A percentile compares a stretch with the other conserved stretches of the same genome.
Evolutionary conservation across 192 early-diverging fungal genomes (phyloP).

Genomic region (Lunasporangiospora selenospora): DNA sequence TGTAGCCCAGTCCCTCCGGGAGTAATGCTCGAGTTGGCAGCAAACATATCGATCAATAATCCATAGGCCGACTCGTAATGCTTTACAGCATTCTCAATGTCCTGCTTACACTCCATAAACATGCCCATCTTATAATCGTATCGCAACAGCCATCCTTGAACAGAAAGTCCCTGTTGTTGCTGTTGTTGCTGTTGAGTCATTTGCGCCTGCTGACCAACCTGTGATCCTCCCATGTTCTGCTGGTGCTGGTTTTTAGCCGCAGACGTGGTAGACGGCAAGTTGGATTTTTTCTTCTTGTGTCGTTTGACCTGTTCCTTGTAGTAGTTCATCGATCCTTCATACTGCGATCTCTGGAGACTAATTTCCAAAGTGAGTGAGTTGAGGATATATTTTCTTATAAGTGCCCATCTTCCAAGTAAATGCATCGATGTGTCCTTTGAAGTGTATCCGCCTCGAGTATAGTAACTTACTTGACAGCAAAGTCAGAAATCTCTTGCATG

Average conservation of each 20-base stretch:
- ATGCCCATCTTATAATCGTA: slow-evolving; percentile 82
- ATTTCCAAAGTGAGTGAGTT: neutral
- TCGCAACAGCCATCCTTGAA: slow-evolving; percentile 77
- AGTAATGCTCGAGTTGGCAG: slow-evolving; percentile 53
- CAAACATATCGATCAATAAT: slow-evolving; percentile 69
- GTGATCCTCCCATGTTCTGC: slow-evolving; percentile 13
- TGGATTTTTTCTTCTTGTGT: slow-evolving; percentile 72
- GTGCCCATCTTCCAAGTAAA: no score
- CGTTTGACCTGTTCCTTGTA: slow-evolving; percentile 81
- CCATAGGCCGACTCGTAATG: slow-evolving; percentile 77
- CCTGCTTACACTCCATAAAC: slow-evolving; percentile 69
- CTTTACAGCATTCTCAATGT: slow-evolving; percentile 62
- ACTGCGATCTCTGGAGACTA: slow-evolving; percentile 71
- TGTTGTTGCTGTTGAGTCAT: slow-evolving; percentile 18
- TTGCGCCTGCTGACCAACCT: slow-evolving; percentile 10
- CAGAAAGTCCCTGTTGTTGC: slow-evolving; percentile 49
- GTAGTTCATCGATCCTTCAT: slow-evolving; percentile 73
- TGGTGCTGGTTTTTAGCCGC: slow-evolving; percentile 25
- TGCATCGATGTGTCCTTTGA: no score
- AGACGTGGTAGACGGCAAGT: slow-evolving; percentile 56
- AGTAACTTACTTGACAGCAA: slow-evolving; percentile 68
- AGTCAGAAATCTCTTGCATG: slow-evolving; percentile 61
- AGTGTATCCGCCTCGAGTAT: no score
- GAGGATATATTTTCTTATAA: no score
- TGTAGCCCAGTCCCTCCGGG: slow-evolving; percentile 52